Conservation (phyloP, 371 early-diverging fungal species). For the Basidiobolus meristosporus region DNA sequence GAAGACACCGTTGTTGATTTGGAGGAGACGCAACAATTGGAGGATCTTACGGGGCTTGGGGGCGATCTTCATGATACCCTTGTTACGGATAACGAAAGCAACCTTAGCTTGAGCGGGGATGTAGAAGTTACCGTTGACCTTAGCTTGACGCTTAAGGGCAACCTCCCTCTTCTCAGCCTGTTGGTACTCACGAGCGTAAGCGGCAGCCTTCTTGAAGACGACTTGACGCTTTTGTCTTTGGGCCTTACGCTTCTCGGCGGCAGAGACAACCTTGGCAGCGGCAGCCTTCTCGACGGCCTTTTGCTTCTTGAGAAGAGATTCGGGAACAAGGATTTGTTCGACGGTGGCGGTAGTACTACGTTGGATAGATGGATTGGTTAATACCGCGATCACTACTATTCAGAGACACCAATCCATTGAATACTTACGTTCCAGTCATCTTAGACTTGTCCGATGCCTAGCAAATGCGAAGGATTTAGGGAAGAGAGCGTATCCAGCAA, state of each 20-base stretch:
- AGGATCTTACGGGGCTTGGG: constrained; percentile 99
- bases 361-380: too few relatives aligned
- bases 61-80: constrained; percentile 95
- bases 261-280: constrained; percentile 44
- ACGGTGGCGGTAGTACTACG: constrained; percentile 31
- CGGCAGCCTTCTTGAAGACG: constrained; percentile 94
- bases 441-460: too few relatives aligned
- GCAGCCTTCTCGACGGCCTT: constrained; percentile 72
- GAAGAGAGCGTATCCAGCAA: too few relatives aligned
- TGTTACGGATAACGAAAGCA: constrained; percentile 92
- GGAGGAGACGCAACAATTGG: constrained; percentile 95
- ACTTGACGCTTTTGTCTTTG: constrained; percentile 69
- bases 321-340: constrained; percentile 67
- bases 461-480: too few relatives aligned
- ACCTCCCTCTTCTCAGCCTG: constrained; percentile 72
- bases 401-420: too few relatives aligned
- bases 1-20: constrained; percentile 98
- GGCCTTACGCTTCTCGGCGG: constrained; percentile 58
- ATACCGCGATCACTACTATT: too few relatives aligned
- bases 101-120: constrained; percentile 95
- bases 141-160: constrained; percentile 81
- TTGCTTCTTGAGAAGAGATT: constrained; percentile 94
- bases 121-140: constrained; percentile 79
- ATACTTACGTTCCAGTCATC: too few relatives aligned
- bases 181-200: constrained; percentile 90